These are phyloP conservation scores for Orbilia ellipsospora DNA, from an alignment of 2,329 filamentous ascomycete genomes.

Conservation along the genomic window DNA sequence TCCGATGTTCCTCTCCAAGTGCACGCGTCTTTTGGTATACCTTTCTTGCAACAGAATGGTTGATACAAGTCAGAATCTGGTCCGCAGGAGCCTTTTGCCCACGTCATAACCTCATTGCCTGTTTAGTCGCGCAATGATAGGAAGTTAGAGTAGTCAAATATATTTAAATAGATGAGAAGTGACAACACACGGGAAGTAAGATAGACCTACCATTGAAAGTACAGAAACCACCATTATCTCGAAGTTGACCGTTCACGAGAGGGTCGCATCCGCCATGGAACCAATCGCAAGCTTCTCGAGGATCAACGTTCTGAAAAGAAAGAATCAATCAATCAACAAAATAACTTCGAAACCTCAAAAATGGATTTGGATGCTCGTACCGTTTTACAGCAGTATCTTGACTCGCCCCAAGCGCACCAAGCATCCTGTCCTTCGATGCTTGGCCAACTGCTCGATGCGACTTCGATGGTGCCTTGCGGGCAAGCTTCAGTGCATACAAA, in stretches of 20 bases:
- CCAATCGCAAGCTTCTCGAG: not conserved
- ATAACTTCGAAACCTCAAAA: too few species aligned
- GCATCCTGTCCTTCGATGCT: not conserved
- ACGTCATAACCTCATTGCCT: not conserved
- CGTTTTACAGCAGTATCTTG: not conserved
- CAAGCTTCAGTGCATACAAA: not conserved
- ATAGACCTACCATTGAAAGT: not conserved
- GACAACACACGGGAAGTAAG: too few species aligned
- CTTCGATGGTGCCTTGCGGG: not conserved
- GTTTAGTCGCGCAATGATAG: not conserved
- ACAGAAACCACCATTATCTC: not conserved
- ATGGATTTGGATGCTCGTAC: not conserved
- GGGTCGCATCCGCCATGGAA: not conserved
- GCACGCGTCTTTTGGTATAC: too few species aligned
- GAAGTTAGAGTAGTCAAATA: too few species aligned
- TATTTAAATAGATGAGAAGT: too few species aligned
- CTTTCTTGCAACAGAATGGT: too few species aligned
- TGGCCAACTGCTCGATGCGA: not conserved
- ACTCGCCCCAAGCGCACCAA: not conserved
- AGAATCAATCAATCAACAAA: too few species aligned
- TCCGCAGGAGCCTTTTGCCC: too few species aligned
- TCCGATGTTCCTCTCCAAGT: too few species aligned
- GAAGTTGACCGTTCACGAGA: not conserved
- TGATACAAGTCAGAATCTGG: too few species aligned
- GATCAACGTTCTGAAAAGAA: not conserved